Conservation (phyloP, 352 stramenopile genomes). For the Pythium sukuiense region DNA sequence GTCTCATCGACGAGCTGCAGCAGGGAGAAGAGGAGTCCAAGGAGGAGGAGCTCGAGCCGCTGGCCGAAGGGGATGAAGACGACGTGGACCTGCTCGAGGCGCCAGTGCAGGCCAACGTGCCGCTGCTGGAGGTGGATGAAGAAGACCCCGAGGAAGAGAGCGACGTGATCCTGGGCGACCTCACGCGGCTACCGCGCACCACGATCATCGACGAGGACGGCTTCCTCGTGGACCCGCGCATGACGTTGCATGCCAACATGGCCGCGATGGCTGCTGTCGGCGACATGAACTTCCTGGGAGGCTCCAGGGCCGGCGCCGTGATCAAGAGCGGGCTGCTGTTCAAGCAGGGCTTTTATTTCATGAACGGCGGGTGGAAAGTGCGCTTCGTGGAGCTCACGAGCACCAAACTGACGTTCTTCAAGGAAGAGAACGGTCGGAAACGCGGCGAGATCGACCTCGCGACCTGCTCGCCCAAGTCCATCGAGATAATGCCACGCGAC, state of each 20-base stretch:
- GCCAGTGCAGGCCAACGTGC: constrained; percentile 14
- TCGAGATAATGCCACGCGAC: constrained; percentile 84
- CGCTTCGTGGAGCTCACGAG: constrained; percentile 69
- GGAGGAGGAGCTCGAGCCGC: constrained; percentile 17
- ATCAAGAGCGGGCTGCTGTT: constrained; percentile 77
- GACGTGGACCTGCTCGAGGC: constrained; percentile 32
- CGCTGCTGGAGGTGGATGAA: constrained; percentile 24
- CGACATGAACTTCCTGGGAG: constrained; percentile 13
- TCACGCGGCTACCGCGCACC: constrained; percentile 47
- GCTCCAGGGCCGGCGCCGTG: constrained; percentile 26
- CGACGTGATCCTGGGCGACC: constrained; percentile 63
- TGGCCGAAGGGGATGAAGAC: constrained; percentile 31
- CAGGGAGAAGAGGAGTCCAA: constrained; percentile 24
- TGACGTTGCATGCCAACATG: constrained; percentile 10
- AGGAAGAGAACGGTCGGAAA: constrained; percentile 65
- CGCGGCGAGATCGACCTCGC: constrained; percentile 73
- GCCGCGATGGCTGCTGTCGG: neutral
- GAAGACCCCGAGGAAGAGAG: constrained; percentile 62
- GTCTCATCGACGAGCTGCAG: constrained; percentile 8
- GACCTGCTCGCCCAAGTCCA: constrained; percentile 59
- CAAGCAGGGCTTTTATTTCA: constrained; percentile 66
- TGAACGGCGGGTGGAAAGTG: constrained; percentile 74
- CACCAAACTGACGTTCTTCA: constrained; percentile 69
- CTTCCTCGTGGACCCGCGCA: constrained; percentile 24
- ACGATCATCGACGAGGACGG: constrained; percentile 73